Conservation (phyloP, 2,329 filamentous ascomycete genomes). For the Drechslerella coelobrocha region DNA sequence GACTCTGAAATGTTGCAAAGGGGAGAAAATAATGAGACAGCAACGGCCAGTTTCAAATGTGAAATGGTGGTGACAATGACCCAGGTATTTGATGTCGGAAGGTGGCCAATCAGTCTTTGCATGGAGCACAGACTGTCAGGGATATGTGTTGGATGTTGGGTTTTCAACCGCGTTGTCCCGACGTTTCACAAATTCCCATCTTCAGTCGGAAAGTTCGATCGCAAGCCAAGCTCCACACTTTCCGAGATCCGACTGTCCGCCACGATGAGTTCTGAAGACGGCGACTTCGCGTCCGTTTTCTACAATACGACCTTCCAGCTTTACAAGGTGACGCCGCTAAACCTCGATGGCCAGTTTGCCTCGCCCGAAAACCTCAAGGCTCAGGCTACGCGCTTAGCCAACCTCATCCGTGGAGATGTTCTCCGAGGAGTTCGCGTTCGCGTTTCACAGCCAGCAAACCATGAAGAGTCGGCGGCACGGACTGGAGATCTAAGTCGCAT, state of each 20-base stretch:
- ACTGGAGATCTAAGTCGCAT: constrained; percentile 25
- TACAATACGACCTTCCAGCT: constrained; percentile 41
- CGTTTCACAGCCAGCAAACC: constrained; percentile 21
- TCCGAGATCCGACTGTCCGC: not conserved
- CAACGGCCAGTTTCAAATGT: not conserved
- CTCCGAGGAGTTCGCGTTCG: constrained; percentile 42
- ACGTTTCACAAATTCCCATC: constrained; percentile 25
- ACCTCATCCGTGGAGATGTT: constrained; percentile 44
- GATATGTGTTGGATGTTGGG: constrained; percentile 28
- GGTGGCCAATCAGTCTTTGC: too few species aligned
- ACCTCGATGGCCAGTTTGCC: constrained; percentile 19
- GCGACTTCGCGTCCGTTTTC: constrained; percentile 20
- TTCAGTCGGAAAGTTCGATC: not conserved
- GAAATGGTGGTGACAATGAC: not conserved
- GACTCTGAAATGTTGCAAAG: not conserved
- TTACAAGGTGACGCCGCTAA: constrained; percentile 36
- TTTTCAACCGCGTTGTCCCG: constrained; percentile 21
- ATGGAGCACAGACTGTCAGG: too few species aligned
- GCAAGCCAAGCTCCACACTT: constrained; percentile 5
- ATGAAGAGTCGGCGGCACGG: constrained; percentile 25
- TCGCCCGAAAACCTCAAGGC: constrained; percentile 27
- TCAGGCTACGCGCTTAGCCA: constrained; percentile 24
- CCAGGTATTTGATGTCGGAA: not conserved
- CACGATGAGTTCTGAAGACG: constrained; percentile 33
- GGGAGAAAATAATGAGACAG: not conserved